Evolutionary conservation across 2,329 filamentous ascomycete genomes (phyloP), one percentile per base, ranked within the genome.

Genomic region (Huntiella bhutanensis): DNA sequence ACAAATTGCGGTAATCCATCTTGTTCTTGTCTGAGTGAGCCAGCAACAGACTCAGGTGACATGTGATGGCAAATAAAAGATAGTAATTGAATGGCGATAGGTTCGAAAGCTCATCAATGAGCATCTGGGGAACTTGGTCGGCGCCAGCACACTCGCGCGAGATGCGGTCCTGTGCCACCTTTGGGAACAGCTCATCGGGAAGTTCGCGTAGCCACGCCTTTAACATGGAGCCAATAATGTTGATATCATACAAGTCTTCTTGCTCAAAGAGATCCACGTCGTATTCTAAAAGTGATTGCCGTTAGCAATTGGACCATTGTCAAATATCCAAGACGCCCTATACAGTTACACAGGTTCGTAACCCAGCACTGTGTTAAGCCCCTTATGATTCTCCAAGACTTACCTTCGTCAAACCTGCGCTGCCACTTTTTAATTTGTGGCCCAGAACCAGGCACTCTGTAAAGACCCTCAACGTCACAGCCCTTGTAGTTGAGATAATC

Each of bases 41-140:
- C 54, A 94, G 77, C 7, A 96, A 71, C 19, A 95, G 72, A 55
- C 86, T 94, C 42, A 96, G 77, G 56, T 96, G 88, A 62, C 88
- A 95, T 33, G 88, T 96, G 55, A 95, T 94, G 55, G 88, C 88
- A 59, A 96, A 96, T 4, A 96, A 76, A 11, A 96, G 79, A 58
- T 96, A 95, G 64, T 96, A 96, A 64, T 95, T 93, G 68, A 91
- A 95, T 0, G 88, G 88, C 5, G 88, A 83, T n/a, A 96, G 70
- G 54, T 84, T 87, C 1, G 88, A 94, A 2, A 96, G 75, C 60
- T 94, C 85, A 53, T 95, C 86, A 53, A 92, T 79, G 48, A 96
- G 72, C 61, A 91, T 60, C 58, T 92, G 82, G 0, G 88, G 87
- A 4, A 88, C 86, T 41, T 73, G 75, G 44, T 82, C 83, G 38